phyloP scores from a whole-genome alignment of 1,284 basidiomycete genomes.

The Termitomyces sp. region DNA sequence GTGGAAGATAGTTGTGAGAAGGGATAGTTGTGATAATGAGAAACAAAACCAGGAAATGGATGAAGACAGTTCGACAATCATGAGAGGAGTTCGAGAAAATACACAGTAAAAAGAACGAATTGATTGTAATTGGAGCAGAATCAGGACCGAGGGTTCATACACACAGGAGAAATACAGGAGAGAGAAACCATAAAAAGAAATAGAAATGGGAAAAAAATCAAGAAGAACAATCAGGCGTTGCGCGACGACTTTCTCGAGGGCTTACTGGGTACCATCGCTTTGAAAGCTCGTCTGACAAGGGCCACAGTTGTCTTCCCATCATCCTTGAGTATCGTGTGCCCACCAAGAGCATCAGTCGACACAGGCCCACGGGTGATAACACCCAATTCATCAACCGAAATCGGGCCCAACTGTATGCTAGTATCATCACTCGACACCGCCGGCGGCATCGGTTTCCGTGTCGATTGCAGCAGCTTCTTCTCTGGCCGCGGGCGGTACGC shows the following conservation, averaged over 20 bases:
- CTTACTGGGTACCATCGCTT: conserved; percentile 57
- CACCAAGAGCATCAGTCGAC: conserved; percentile 20
- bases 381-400: conserved; percentile 53
- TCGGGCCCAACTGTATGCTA: conserved; percentile 35
- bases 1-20: background rate
- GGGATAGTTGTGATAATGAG: background rate
- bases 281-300: conserved; percentile 61
- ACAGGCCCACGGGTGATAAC: conserved; percentile 31
- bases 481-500: conserved; percentile 28
- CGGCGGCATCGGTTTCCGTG: conserved; percentile 54
- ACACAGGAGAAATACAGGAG: conserved; percentile 3
- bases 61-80: background rate
- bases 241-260: conserved; percentile 42
- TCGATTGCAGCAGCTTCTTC: conserved; percentile 46
- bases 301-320: conserved; percentile 46
- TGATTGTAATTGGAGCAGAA: background rate
- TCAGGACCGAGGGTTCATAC: background rate
- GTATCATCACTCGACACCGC: conserved; percentile 53
- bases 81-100: background rate
- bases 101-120: background rate
- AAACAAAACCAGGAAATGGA: background rate
- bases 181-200: background rate
- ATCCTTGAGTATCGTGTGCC: conserved; percentile 31
- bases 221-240: conserved; percentile 21
- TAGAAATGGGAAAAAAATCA: background rate